A percentile compares a stretch with the other conserved stretches of the same genome.
Conservation (phyloP, 306 rosid genomes). For the Casuarina glauca region DNA sequence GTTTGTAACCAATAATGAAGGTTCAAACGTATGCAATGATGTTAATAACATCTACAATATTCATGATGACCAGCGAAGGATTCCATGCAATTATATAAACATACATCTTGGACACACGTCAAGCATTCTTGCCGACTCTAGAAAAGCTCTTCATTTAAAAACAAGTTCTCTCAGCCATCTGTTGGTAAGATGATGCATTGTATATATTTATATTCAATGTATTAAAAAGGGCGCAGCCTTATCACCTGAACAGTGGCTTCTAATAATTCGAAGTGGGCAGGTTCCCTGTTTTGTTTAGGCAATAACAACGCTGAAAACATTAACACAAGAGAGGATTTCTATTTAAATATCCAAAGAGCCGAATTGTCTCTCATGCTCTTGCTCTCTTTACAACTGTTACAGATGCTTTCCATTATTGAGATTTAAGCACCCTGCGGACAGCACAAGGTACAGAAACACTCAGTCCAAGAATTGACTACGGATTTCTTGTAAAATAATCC, state of each 20-base stretch:
- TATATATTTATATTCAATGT: no score
- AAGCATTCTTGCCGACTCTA: not conserved
- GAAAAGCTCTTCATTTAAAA: no score
- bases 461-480: constrained; percentile 11
- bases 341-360: not conserved
- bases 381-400: not conserved
- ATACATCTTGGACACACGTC: not conserved
- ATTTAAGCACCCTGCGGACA: not conserved
- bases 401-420: constrained; percentile 22
- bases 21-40: not conserved
- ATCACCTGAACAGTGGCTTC: no score
- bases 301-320: no score
- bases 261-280: no score
- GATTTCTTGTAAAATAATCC: not conserved
- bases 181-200: no score
- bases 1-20: not conserved
- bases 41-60: no score
- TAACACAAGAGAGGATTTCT: no score
- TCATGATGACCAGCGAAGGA: no score
- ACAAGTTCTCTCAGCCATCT: no score
- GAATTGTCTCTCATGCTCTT: constrained; percentile 2
- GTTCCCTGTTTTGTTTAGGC: no score
- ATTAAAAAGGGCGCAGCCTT: no score
- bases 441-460: constrained; percentile 8
- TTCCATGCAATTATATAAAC: not conserved